Percentiles rank a stretch among this genome's conserved stretches.
Conservation (phyloP, 2,329 filamentous ascomycete species). For the Madurella mycetomatis region DNA sequence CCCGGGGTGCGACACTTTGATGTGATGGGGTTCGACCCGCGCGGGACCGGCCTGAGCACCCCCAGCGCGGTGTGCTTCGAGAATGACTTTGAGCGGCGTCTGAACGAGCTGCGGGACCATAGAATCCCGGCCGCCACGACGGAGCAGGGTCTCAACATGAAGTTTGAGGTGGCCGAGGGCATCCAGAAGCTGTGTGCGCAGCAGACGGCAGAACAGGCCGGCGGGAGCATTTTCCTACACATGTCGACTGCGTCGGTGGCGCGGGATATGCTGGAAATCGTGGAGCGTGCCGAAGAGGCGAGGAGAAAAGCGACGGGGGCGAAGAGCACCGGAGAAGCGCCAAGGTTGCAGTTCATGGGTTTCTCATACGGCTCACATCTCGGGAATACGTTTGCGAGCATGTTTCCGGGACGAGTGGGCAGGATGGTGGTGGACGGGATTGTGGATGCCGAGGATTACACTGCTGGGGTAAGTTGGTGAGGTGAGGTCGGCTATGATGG, state of each 20-base stretch:
- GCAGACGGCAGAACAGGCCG: not conserved
- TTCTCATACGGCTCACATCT: slow-evolving; percentile 46
- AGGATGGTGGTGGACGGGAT: slow-evolving; percentile 43
- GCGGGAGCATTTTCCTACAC: slow-evolving; percentile 7
- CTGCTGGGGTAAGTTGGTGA: slow-evolving; percentile 5
- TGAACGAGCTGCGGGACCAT: not conserved
- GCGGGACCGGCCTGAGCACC: slow-evolving; percentile 37
- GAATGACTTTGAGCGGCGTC: not conserved
- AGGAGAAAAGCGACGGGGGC: slow-evolving; percentile 1
- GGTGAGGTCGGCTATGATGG: not conserved
- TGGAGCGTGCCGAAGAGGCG: slow-evolving; percentile 14
- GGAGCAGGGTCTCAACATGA: slow-evolving; percentile 1
- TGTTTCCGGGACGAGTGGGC: slow-evolving; percentile 36
- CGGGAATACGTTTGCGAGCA: slow-evolving; percentile 37
- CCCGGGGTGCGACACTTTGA: slow-evolving; percentile 32
- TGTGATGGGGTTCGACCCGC: slow-evolving; percentile 44
- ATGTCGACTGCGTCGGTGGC: slow-evolving; percentile 24
- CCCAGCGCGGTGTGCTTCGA: slow-evolving; percentile 36
- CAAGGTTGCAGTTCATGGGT: slow-evolving; percentile 39
- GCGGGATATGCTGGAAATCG: slow-evolving; percentile 25
- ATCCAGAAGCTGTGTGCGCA: not conserved
- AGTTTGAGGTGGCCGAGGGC: not conserved
- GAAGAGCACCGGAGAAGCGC: slow-evolving; percentile 3
- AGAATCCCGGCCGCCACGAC: not conserved
- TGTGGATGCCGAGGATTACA: slow-evolving; percentile 37